These are phyloP conservation scores for Brassica juncea DNA, from an alignment of 345 rosid species.

Conservation along the genomic window DNA sequence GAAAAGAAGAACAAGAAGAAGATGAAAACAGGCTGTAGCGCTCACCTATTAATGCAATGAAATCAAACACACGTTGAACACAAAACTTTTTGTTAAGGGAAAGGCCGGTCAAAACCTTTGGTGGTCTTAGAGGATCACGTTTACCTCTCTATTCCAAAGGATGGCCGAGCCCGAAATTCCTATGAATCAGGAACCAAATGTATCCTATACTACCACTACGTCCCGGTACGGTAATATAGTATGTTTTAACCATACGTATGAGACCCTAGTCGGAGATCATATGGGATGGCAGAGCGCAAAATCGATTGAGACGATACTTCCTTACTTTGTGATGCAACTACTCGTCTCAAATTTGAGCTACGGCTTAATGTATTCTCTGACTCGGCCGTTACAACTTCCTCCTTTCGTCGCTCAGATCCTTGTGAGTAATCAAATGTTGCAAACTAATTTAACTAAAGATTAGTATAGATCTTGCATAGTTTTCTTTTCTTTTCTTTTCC, in stretches of 20 bases:
- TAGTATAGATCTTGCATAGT: not conserved
- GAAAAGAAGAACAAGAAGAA: not conserved
- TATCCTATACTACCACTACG: not conserved
- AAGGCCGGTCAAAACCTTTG: conserved; percentile 7
- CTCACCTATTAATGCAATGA: conserved; percentile 28
- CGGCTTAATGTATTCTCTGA: conserved; percentile 18
- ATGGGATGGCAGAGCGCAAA: not conserved
- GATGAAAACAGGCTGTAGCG: not conserved
- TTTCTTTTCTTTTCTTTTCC: not conserved
- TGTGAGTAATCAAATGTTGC: conserved; percentile 27
- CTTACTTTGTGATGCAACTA: conserved; percentile 24
- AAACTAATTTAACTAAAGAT: not conserved
- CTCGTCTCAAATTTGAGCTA: conserved; percentile 26
- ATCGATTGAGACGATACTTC: not conserved
- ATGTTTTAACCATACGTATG: conserved; percentile 23
- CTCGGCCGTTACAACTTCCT: conserved; percentile 32
- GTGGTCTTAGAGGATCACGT: conserved; percentile 1
- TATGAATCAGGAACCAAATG: not conserved
- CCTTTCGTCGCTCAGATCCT: conserved; percentile 43
- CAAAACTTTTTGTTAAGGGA: conserved; percentile 1
- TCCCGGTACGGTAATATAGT: conserved; percentile 24
- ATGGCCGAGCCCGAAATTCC: not conserved
- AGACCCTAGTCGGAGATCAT: not conserved
- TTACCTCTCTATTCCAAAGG: not conserved
- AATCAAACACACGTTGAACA: conserved; percentile 7